These are phyloP conservation scores for Cladophialophora carrionii DNA, from an alignment of 2,329 filamentous ascomycete genomes.

Conservation along the genomic window DNA sequence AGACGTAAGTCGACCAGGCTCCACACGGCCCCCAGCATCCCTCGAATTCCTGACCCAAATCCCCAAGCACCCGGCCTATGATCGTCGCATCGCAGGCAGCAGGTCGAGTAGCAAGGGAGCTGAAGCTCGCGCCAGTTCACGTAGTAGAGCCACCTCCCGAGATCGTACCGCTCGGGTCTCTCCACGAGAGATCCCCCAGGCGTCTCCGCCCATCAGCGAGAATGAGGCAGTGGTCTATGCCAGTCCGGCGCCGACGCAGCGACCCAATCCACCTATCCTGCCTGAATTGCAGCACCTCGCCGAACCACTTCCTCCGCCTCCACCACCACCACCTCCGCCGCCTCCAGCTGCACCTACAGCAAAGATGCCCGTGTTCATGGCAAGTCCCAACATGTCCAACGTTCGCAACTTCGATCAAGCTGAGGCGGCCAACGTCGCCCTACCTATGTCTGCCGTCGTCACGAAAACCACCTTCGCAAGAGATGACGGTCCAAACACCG, in stretches of 20 bases:
- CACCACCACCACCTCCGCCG: slow-evolving; percentile 46
- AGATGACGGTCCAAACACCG: slow-evolving; percentile 36
- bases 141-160: slow-evolving; percentile 53
- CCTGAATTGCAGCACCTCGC: slow-evolving; percentile 66
- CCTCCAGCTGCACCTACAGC: slow-evolving; percentile 31
- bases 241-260: slow-evolving; percentile 21
- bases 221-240: slow-evolving; percentile 2
- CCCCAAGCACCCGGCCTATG: slow-evolving; percentile 37
- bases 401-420: slow-evolving; percentile 44
- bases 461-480: slow-evolving; percentile 36
- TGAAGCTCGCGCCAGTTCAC: slow-evolving; percentile 55
- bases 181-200: slow-evolving; percentile 24
- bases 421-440: slow-evolving; percentile 24
- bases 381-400: slow-evolving; percentile 40
- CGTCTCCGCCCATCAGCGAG: slow-evolving; percentile 15
- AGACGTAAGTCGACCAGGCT: slow-evolving; percentile 28
- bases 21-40: slow-evolving; percentile 25
- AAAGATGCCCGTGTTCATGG: slow-evolving; percentile 10
- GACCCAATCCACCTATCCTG: slow-evolving; percentile 54
- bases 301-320: slow-evolving; percentile 50
- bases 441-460: slow-evolving; percentile 43
- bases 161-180: slow-evolving; percentile 35
- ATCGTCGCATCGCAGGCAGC: slow-evolving; percentile 41
- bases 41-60: slow-evolving; percentile 33
- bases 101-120: slow-evolving; percentile 48